Evolutionary conservation across 2,329 filamentous ascomycete genomes (phyloP).

Genomic region (Macrophomina tecta): DNA sequence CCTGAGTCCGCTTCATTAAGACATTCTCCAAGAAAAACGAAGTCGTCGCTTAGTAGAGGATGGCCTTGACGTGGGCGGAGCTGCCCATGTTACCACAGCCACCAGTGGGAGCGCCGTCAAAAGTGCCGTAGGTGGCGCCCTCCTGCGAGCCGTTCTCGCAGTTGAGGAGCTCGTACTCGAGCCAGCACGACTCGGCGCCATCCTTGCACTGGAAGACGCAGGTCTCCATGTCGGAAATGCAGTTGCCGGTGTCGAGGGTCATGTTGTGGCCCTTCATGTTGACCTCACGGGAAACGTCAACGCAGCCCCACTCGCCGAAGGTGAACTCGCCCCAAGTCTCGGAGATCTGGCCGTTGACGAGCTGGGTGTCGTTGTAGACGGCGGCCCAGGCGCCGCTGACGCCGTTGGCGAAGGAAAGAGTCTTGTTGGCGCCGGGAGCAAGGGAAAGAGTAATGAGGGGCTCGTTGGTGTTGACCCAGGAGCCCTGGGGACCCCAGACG

Average conservation of each 20-base stretch:
- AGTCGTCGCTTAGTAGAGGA: constrained; percentile 23
- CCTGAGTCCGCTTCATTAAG: constrained; percentile 18
- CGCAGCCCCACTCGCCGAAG: constrained; percentile 46
- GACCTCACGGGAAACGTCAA: constrained; percentile 53
- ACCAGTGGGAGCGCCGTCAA: constrained; percentile 29
- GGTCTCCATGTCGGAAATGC: constrained; percentile 48
- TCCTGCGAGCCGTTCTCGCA: constrained; percentile 30
- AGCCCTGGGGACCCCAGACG: constrained; percentile 45
- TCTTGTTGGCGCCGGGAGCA: constrained; percentile 42
- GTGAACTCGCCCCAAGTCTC: constrained; percentile 56
- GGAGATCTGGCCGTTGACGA: constrained; percentile 44
- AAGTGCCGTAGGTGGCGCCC: constrained; percentile 28
- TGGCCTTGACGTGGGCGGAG: constrained; percentile 26
- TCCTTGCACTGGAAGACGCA: constrained; percentile 54
- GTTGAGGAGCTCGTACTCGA: constrained; percentile 31
- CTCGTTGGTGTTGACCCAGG: constrained; percentile 43
- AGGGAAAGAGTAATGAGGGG: constrained; percentile 50
- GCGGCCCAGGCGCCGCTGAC: constrained; percentile 50
- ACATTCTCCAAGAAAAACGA: not conserved
- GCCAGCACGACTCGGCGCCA: constrained; percentile 40
- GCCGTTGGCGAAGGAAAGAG: constrained; percentile 46
- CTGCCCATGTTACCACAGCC: constrained; percentile 28
- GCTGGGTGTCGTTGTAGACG: constrained; percentile 42
- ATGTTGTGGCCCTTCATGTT: constrained; percentile 53
- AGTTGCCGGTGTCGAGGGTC: constrained; percentile 47